phyloP scores from a whole-genome alignment of 2,329 filamentous ascomycete species.

The Aspergillus sp. region DNA sequence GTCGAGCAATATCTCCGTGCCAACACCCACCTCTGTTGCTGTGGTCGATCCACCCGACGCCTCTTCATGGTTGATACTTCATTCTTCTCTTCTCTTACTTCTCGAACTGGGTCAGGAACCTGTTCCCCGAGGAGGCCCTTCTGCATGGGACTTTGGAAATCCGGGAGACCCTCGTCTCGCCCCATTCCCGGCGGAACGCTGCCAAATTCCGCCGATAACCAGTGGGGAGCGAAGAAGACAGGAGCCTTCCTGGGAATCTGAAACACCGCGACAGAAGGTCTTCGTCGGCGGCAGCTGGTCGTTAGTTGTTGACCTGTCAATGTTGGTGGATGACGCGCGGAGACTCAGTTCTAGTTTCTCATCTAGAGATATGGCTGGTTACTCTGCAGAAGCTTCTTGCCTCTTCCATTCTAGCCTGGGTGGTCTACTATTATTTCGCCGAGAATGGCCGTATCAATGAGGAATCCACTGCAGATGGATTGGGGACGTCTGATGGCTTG shows the following conservation, averaged over 20 bases:
- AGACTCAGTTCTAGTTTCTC: neutral
- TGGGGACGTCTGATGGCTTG: no score
- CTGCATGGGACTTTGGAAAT: slow-evolving; percentile 12
- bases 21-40: neutral
- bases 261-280: neutral
- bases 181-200: neutral
- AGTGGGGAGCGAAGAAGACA: neutral
- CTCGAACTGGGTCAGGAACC: neutral
- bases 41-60: no score
- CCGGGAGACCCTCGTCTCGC: slow-evolving; percentile 5
- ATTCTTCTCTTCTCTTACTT: neutral
- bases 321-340: neutral
- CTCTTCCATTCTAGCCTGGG: neutral
- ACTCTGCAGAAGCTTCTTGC: neutral
- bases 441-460: neutral
- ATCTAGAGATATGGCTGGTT: neutral
- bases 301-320: slow-evolving; percentile 6
- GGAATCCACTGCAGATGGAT: neutral
- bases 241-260: neutral
- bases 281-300: neutral
- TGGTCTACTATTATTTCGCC: neutral
- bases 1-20: slow-evolving; percentile 14
- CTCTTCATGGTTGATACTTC: no score
- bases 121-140: slow-evolving; percentile 2
- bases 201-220: neutral